Evolutionary conservation across 2,329 filamentous ascomycete species (phyloP).

Genomic region (Beauveria sp.): DNA sequence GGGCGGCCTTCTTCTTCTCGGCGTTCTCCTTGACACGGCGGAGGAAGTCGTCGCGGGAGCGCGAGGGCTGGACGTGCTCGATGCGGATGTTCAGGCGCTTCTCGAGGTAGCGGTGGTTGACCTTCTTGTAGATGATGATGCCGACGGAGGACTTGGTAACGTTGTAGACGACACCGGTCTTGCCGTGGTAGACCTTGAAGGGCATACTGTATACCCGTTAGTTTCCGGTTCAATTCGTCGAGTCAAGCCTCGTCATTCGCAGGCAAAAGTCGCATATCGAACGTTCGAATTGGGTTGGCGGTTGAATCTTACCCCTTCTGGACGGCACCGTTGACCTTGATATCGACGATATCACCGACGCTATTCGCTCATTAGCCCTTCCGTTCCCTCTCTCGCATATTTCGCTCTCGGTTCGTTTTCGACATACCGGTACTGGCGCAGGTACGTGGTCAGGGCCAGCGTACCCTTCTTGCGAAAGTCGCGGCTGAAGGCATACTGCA

Average conservation of each 20-base stretch:
- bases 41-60: slow-evolving; percentile 95
- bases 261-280: not conserved
- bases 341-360: slow-evolving; percentile 98
- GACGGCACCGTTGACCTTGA: slow-evolving; percentile 96
- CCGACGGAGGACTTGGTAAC: slow-evolving; percentile 97
- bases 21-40: slow-evolving; percentile 95
- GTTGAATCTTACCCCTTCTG: slow-evolving; percentile 76
- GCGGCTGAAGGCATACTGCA: slow-evolving; percentile 82
- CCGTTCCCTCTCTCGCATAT: slow-evolving; percentile 33
- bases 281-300: not conserved
- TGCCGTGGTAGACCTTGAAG: slow-evolving; percentile 99
- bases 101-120: slow-evolving; percentile 99
- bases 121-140: slow-evolving; percentile 99
- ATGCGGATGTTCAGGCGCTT: slow-evolving; percentile 99
- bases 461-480: slow-evolving; percentile 92
- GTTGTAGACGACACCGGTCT: slow-evolving; percentile 98
- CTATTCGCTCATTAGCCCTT: slow-evolving; percentile 31
- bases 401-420: slow-evolving; percentile 9
- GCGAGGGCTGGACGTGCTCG: slow-evolving; percentile 92
- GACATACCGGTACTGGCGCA: slow-evolving; percentile 76
- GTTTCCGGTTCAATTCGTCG: slow-evolving; percentile 14
- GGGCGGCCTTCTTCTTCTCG: slow-evolving; percentile 84
- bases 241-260: not conserved
- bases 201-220: slow-evolving; percentile 65
- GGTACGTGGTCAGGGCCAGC: slow-evolving; percentile 90